phyloP scores from a whole-genome alignment of 257 asterid genomes.

The Sherardia arvensis region DNA sequence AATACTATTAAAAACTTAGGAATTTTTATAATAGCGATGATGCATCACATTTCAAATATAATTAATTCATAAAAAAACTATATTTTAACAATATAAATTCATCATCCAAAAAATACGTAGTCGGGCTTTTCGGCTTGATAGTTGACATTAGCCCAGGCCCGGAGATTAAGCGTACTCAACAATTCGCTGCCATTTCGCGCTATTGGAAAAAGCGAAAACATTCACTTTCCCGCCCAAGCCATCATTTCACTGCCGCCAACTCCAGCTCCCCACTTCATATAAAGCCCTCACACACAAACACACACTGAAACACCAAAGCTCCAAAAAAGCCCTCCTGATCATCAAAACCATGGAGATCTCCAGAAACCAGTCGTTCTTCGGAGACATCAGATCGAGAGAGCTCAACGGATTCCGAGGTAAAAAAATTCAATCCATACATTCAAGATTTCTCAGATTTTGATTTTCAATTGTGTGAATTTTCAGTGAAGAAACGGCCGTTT shows the following conservation, averaged over 20 bases:
- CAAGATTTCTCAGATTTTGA: neutral
- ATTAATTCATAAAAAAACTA: too few relatives aligned
- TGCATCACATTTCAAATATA: too few relatives aligned
- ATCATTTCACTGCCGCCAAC: conserved; percentile 4
- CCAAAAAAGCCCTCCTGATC: neutral
- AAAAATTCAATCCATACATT: neutral
- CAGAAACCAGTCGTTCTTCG: conserved; percentile 49
- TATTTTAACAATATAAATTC: too few relatives aligned
- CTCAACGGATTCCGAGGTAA: conserved; percentile 71
- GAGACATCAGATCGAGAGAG: conserved; percentile 67
- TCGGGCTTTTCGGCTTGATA: too few relatives aligned
- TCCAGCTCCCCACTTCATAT: neutral
- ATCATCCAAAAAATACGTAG: too few relatives aligned
- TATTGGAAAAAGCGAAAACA: neutral
- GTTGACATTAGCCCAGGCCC: neutral
- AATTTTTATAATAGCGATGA: too few relatives aligned
- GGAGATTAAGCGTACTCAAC: neutral
- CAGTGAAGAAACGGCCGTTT: conserved; percentile 66
- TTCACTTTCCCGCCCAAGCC: conserved; percentile 13
- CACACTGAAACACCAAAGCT: neutral
- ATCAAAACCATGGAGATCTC: conserved; percentile 33
- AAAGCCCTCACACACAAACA: neutral
- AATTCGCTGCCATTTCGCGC: neutral
- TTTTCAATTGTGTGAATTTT: neutral
- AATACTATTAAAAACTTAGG: too few relatives aligned